These are phyloP conservation scores for Acaromyces ingoldii DNA, from an alignment of 1,284 basidiomycete species.

Conservation along the genomic window DNA sequence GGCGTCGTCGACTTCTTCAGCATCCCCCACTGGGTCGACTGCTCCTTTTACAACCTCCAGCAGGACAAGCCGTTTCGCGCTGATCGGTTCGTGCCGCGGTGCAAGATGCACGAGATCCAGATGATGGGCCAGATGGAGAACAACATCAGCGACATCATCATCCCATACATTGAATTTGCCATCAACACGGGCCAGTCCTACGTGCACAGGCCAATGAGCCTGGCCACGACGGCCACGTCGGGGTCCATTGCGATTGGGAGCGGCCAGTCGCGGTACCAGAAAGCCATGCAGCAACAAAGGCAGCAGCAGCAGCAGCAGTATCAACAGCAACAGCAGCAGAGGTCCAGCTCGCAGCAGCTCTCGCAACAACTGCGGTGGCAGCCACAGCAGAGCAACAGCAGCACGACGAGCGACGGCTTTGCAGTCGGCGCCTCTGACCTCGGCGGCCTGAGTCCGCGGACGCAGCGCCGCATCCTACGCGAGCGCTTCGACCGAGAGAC, in stretches of 20 bases:
- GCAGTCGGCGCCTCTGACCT: background rate
- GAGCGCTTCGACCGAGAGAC: slow-evolving; percentile 43
- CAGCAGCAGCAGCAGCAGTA: too few species aligned
- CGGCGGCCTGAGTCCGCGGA: background rate
- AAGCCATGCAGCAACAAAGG: too few species aligned
- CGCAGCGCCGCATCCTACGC: slow-evolving; percentile 25
- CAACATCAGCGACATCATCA: slow-evolving; percentile 41
- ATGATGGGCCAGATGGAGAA: slow-evolving; percentile 50
- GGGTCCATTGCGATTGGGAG: background rate
- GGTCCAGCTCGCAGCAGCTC: too few species aligned
- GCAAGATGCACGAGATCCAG: slow-evolving; percentile 50
- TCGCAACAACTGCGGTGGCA: too few species aligned
- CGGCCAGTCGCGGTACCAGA: background rate
- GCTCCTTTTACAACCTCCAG: slow-evolving; percentile 50
- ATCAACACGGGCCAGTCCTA: background rate
- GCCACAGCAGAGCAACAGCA: background rate
- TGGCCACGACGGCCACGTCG: background rate
- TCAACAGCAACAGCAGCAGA: too few species aligned
- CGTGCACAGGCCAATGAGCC: background rate
- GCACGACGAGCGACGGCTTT: background rate
- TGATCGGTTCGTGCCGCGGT: slow-evolving; percentile 48
- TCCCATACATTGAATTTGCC: slow-evolving; percentile 42
- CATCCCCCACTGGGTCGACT: slow-evolving; percentile 51
- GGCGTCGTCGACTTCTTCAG: slow-evolving; percentile 31
- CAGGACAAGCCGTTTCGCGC: slow-evolving; percentile 47